Evolutionary conservation across 2,329 filamentous ascomycete genomes (phyloP), one percentile per base, ranked within the genome.

Genomic region (Cercospora sojina): DNA sequence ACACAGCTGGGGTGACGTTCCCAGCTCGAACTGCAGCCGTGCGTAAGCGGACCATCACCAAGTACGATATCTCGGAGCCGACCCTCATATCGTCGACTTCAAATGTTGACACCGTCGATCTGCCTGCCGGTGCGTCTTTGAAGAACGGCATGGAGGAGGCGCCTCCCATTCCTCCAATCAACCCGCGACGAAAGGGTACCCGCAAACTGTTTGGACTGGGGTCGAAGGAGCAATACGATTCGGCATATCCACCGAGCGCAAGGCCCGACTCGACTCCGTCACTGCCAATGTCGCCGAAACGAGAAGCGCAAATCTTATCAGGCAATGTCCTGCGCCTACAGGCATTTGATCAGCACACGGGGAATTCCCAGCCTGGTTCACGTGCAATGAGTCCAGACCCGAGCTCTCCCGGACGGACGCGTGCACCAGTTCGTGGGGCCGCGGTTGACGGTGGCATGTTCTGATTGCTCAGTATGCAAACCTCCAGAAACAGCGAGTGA

Each of bases 31-130:
- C 38, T 80, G 18, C 76, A 80, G 38, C 78, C 27, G 70, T 72
- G n/a, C 82, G 85, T 41, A 89, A 88, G 79, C 84, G 84, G 71
- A 81, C 83, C 0, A 81, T 89, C 57, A 84, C 84, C 68, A 90
- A 90, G 76, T 79, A 81, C 12, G 83, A 85, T 65, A 90, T 90
- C 59, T 88, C 86, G 2, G 87, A 89, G 71, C 87, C 87, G 0
- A 80, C 79, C 3, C 80, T 86, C 67, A 72, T 85, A 27, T 84
- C 82, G 1, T 81, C 81, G 9, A 88, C 87, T 3, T 87, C 84
- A 2, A 84, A 85, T 53, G 82, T 88, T 29, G 85, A 87, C 55
- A 84, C 84, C 0, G 80, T 88, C 38, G 84, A 84, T 38, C 80
- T 89, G 10, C 86, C 86, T 13, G 74, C 82, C n/a, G 84, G 84